Conservation (phyloP, 2,329 filamentous ascomycete genomes). For the Aspergillus sp. region DNA sequence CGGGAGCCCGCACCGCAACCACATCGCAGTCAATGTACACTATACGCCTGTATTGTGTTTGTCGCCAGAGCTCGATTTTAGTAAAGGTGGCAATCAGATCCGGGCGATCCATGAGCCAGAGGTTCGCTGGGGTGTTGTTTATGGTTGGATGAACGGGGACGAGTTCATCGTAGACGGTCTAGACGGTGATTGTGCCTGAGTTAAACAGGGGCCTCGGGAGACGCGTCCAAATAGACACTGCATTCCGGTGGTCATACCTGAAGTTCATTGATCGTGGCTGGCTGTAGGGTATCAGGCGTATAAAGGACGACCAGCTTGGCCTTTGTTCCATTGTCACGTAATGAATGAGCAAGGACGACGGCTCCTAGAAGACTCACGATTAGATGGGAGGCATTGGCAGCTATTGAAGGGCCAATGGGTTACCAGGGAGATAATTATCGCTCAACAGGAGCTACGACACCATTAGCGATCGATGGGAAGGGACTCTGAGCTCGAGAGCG, state of each 20-base stretch:
- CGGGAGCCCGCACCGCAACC: slow-evolving; percentile 83
- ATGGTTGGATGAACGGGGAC: slow-evolving; percentile 78
- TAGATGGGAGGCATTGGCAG: slow-evolving; percentile 4
- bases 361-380: slow-evolving; percentile 60
- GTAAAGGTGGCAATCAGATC: slow-evolving; percentile 93
- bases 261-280: slow-evolving; percentile 73
- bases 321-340: slow-evolving; percentile 82
- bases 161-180: slow-evolving; percentile 84
- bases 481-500: slow-evolving; percentile 20
- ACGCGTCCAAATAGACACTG: not conserved
- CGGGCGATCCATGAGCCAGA: slow-evolving; percentile 85
- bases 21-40: slow-evolving; percentile 95
- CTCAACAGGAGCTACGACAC: slow-evolving; percentile 75
- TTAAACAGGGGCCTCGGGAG: slow-evolving; percentile 17
- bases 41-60: slow-evolving; percentile 84
- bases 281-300: slow-evolving; percentile 74
- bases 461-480: slow-evolving; percentile 6
- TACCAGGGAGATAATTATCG: slow-evolving; percentile 91
- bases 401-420: slow-evolving; percentile 20
- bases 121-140: slow-evolving; percentile 74
- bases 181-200: slow-evolving; percentile 4
- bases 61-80: slow-evolving; percentile 92
- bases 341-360: slow-evolving; percentile 87
- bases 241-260: slow-evolving; percentile 50
- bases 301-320: slow-evolving; percentile 84